Base-by-base conservation (phyloP, 139 green algal species). In the Raphidocelis subcapitata region DNA sequence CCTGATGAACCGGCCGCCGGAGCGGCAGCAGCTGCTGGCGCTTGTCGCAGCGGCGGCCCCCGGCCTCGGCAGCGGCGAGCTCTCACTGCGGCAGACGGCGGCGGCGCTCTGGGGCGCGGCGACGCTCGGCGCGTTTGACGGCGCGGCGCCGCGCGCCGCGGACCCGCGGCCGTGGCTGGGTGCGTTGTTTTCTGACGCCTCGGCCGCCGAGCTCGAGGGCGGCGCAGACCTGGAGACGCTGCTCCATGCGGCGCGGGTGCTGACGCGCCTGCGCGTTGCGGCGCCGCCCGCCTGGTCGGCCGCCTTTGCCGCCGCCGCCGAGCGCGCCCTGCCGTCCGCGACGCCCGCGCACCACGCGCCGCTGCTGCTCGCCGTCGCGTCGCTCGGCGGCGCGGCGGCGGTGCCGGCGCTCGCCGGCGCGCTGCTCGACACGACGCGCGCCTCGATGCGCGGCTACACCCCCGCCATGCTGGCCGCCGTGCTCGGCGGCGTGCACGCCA, bases 391-490 rank as follows among this genome's bases (percentile, higher is more conserved):
- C 36, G 52, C 51, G 15, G 23, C 46, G 37, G 32, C 36, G 16
- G 44, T 55, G 2, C 20, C 46, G 2, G 41, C 20, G 21, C n/a
- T 76, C 2, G 46, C 5, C 5, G 23, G n/a, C 29, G 24, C 49
- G 24, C 51, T 69, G n/a, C 35, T 76, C 8, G 24, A 41, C 41
- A 21, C 31, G 10, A 21, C 62, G 31, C 60, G 49, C 41, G 41
- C 70, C 3, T 20, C 51, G 2, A 29, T 76, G 20, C 1, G 4
- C 8, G 12, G n/a, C 3, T 26, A 55, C 2, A 33, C 21, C 12
- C 70, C 70, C 3, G 26, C 44, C 21, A 60, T 69, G 70, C 46
- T 76, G 24, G 63, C 70, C 1, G 70, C 59, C 28, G 37, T 36
- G 0, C 31, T 74, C 4, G 26, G 16, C 15, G 28, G 10, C 3